These are phyloP conservation scores for Rhodotorula sp. DNA, from an alignment of 1,284 basidiomycete genomes.

Conservation along the genomic window DNA sequence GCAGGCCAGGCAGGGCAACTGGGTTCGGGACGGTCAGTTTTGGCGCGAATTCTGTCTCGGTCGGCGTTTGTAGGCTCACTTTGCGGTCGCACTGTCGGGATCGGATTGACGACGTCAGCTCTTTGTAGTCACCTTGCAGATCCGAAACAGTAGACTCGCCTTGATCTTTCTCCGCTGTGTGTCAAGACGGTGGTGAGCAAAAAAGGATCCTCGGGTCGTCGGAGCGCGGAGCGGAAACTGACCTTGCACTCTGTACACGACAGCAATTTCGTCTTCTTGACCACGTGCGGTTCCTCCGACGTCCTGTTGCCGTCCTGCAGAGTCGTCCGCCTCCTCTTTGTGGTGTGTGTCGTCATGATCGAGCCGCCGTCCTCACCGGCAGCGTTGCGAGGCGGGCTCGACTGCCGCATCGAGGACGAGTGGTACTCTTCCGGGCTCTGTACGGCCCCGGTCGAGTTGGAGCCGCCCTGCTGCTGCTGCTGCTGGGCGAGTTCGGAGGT, in stretches of 20 bases:
- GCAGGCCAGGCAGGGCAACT: constrained; percentile 36
- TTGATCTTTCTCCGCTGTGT: constrained; percentile 34
- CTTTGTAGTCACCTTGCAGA: too few species aligned
- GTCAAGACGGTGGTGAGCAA: neutral
- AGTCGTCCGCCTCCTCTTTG: neutral
- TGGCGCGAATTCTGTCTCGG: neutral
- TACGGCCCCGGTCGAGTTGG: neutral
- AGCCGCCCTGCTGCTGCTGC: neutral
- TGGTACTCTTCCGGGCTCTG: constrained; percentile 5
- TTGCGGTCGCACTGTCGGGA: constrained; percentile 14
- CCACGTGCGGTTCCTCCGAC: constrained; percentile 1
- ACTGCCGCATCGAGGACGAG: neutral
- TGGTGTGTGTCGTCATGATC: neutral
- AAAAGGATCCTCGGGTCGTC: neutral
- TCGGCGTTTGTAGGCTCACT: neutral
- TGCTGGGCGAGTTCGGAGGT: neutral
- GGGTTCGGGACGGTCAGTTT: neutral
- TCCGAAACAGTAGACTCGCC: neutral
- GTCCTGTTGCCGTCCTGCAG: neutral
- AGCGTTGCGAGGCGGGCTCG: neutral
- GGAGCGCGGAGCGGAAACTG: neutral
- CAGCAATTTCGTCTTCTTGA: constrained; percentile 8
- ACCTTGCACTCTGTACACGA: constrained; percentile 26
- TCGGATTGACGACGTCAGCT: too few species aligned
- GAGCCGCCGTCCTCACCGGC: neutral